Evolutionary conservation across 2,329 filamentous ascomycete genomes (phyloP), one percentile per base, ranked within the genome.

Genomic region (Arachnomyces sp.): DNA sequence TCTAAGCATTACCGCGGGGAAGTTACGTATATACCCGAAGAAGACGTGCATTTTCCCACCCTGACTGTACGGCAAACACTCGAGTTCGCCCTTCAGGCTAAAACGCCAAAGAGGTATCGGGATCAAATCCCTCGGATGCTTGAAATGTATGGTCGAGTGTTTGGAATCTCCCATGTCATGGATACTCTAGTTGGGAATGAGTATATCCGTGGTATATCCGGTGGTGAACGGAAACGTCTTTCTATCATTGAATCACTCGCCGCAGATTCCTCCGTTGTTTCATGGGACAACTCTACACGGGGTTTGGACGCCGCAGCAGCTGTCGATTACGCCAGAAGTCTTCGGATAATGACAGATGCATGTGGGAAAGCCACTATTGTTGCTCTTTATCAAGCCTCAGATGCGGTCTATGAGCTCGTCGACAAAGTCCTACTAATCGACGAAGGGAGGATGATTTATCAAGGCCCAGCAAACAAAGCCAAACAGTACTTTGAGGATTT

Each of bases 201-300:
- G 46, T 77, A 70, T 51, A 73, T 80, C 6, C 76, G 82, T 34
- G 84, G 84, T 58, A 80, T 90, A 0, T 84, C 80, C 34, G 85
- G 85, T 51, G 85, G 85, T 42, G 85, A 92, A 63, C 68, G 84
- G 29, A 90, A 89, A 59, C 81, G 84, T 54, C 83, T 87, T 7
- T 81, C 79, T 16, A 87, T 90, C 47, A 82, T 82, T 1, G 84
- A 90, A 60, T 84, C 82, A 0, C 63, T 90, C 15, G 80, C 82
- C 3, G 81, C 82, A 5, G 82, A 84, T 58, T 79, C 79, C 1
- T 79, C 81, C 0, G 79, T 89, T 1, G 78, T 84, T 28, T 81
- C 79, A 46, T 89, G 82, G 82, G 84, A 90, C 50, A 90, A 90
- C 58, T 82, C 77, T 1, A 90, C 84, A 0, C 71, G 84, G 36